These are phyloP conservation scores for Acacia acuminata DNA, from an alignment of 306 rosid species.

Conservation along the genomic window DNA sequence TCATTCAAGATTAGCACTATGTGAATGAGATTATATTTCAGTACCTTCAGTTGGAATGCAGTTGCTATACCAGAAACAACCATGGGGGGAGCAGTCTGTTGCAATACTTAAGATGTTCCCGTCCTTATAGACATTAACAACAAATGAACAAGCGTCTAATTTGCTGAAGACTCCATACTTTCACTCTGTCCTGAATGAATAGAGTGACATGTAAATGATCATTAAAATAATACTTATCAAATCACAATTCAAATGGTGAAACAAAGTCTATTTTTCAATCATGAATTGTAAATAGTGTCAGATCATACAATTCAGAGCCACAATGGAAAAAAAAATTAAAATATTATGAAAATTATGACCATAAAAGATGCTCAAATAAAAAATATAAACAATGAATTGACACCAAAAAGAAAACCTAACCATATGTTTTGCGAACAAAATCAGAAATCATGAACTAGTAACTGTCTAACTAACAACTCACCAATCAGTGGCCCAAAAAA, in stretches of 20 bases:
- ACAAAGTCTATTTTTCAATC: neutral
- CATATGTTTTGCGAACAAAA: neutral
- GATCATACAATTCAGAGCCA: neutral
- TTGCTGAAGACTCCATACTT: conserved; percentile 89
- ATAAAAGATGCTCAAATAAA: neutral
- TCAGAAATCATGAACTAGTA: neutral
- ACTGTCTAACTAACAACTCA: neutral
- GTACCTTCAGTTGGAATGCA: conserved; percentile 95
- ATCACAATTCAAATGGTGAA: neutral
- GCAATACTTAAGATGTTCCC: conserved; percentile 88
- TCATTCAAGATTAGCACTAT: conserved; percentile 10
- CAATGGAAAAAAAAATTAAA: neutral
- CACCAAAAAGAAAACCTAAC: neutral
- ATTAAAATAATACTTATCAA: neutral
- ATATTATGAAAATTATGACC: neutral
- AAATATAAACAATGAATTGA: neutral
- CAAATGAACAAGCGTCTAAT: conserved; percentile 91
- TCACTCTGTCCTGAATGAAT: conserved; percentile 69
- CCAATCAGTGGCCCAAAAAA: neutral
- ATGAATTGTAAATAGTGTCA: neutral
- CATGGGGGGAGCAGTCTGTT: conserved; percentile 93
- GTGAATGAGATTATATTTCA: conserved; percentile 27
- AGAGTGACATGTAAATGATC: conserved; percentile 20
- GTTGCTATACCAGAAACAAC: conserved; percentile 91
- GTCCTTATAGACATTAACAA: conserved; percentile 76